Evolutionary conservation across 305 asterid species (phyloP).

Genomic region (Rubia occidens): DNA sequence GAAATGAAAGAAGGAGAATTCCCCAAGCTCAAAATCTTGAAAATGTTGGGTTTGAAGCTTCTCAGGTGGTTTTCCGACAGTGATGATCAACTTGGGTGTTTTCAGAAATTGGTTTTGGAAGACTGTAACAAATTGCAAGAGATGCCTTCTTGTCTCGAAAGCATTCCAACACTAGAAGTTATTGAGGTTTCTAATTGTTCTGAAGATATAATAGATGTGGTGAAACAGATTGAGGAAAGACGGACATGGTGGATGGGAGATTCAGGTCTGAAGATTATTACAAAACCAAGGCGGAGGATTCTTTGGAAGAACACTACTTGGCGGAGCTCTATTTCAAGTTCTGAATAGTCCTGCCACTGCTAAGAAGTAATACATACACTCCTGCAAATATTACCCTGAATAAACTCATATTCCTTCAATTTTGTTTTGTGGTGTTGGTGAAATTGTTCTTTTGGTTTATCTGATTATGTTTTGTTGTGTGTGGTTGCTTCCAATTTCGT

Average conservation of each 20-base stretch:
- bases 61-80: neutral
- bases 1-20: neutral
- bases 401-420: too few relatives aligned
- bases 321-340: too few relatives aligned
- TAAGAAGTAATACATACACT: too few relatives aligned
- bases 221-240: neutral
- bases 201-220: neutral
- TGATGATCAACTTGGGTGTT: neutral
- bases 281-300: too few relatives aligned
- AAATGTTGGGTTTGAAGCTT: neutral
- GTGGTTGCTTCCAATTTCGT: too few relatives aligned
- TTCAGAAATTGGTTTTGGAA: neutral
- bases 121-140: neutral
- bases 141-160: neutral
- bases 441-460: too few relatives aligned
- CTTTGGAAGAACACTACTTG: too few relatives aligned
- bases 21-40: neutral
- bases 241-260: neutral
- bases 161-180: neutral
- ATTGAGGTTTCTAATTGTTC: neutral
- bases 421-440: too few relatives aligned
- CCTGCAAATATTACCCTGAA: too few relatives aligned
- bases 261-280: neutral
- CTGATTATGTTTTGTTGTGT: too few relatives aligned
- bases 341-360: too few relatives aligned